Evolutionary conservation across 78 protist species (phyloP).

Genomic region (Protostelium mycophagum): DNA sequence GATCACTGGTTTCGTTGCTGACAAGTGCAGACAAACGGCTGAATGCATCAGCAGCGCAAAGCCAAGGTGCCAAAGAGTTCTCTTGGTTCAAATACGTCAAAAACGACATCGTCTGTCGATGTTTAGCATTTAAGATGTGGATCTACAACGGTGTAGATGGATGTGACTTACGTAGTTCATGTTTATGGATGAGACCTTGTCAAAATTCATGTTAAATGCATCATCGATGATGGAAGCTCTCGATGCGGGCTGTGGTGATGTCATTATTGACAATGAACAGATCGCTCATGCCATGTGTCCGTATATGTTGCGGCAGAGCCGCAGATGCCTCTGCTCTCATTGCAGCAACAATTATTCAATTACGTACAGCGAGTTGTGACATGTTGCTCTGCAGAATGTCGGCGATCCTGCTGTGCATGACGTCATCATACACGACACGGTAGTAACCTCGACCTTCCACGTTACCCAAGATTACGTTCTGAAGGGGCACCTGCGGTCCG

Average conservation of each 20-base stretch:
- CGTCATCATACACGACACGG: background rate
- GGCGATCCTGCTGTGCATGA: background rate
- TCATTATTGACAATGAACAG: too few relatives aligned
- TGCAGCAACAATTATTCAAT: too few relatives aligned
- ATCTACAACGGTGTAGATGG: too few relatives aligned
- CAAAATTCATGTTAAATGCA: background rate
- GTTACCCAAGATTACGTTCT: background rate
- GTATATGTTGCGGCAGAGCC: too few relatives aligned
- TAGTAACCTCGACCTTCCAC: background rate
- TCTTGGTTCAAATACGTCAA: background rate
- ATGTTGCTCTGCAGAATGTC: too few relatives aligned
- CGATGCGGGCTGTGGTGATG: background rate
- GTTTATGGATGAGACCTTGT: background rate
- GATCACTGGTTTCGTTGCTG: background rate
- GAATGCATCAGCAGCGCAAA: background rate
- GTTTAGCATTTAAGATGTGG: background rate
- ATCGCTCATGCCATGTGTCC: too few relatives aligned
- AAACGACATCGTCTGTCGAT: background rate
- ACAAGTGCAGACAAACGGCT: background rate
- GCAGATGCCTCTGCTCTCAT: too few relatives aligned
- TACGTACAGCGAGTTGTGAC: too few relatives aligned
- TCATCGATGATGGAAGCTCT: background rate
- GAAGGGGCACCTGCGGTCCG: background rate
- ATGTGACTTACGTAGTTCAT: background rate
- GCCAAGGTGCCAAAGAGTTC: background rate